Evolutionary conservation across 306 rosid species (phyloP).

Genomic region (Ziziphus jujuba): DNA sequence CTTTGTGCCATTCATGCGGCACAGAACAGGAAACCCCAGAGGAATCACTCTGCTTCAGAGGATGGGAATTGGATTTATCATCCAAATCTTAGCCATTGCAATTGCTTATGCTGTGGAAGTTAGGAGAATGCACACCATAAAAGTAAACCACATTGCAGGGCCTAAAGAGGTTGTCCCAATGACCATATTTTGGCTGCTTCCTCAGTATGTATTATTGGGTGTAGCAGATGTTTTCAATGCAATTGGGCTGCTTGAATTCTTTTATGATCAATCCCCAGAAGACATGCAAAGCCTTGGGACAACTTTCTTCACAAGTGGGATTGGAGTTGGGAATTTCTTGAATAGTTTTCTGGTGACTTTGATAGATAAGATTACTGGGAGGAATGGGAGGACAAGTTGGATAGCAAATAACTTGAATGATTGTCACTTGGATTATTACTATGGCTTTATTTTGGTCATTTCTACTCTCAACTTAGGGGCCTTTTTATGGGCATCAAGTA

Average conservation of each 20-base stretch:
- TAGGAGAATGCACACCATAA: constrained; percentile 45
- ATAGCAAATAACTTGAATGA: constrained; percentile 63
- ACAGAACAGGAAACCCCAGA: constrained; percentile 42
- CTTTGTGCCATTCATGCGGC: constrained; percentile 55
- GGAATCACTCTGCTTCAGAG: constrained; percentile 63
- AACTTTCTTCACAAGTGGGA: constrained; percentile 65
- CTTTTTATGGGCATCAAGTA: constrained; percentile 50
- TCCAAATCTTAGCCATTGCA: constrained; percentile 51
- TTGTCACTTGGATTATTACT: constrained; percentile 66
- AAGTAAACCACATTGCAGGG: constrained; percentile 32
- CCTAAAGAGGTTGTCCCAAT: constrained; percentile 61
- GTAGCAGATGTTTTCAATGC: constrained; percentile 60
- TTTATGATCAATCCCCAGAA: constrained; percentile 81
- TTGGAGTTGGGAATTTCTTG: constrained; percentile 69
- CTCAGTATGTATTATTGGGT: constrained; percentile 63
- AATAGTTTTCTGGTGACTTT: constrained; percentile 55
- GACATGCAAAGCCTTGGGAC: constrained; percentile 80
- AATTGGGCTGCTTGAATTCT: constrained; percentile 68
- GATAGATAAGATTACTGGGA: constrained; percentile 49
- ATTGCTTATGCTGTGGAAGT: constrained; percentile 53
- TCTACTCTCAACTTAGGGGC: constrained; percentile 42
- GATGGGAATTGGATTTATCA: constrained; percentile 47
- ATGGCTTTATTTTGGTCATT: constrained; percentile 58
- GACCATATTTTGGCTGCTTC: constrained; percentile 74
- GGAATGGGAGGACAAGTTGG: constrained; percentile 54